Evolutionary conservation across 2,329 filamentous ascomycete genomes (phyloP), one percentile per base, ranked within the genome.

Genomic region (Fusarium verrucosum): DNA sequence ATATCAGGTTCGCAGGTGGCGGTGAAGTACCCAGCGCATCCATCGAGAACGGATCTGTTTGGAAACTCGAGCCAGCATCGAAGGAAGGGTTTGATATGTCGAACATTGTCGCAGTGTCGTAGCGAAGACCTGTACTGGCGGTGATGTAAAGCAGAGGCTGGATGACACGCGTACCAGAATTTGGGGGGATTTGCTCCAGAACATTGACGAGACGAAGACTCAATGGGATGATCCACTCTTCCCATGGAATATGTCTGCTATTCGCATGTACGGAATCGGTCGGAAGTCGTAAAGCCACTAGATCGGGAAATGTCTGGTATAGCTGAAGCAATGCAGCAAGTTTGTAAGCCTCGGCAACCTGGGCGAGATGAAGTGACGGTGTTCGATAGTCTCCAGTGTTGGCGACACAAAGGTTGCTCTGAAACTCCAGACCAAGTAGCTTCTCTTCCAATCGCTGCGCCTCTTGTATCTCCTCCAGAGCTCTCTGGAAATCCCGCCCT

Each of bases 341-440:
- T 23, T 77, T 74, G 36, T 79, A 80, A 0, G 77, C 77, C 52
- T 80, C 78, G n/a, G 77, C 77, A 2, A 77, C 73, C 9, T 70
- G 64, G 2, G 72, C 70, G 1, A 80, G 74, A 40, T 80, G 76
- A 3, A 69, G 52, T 2, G 64, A 59, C 0, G 73, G 76, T 1
- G 70, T 72, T 5, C 56, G 55, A 17, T 69, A 50, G 43, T 79
- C 76, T 1, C 75, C 77, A 0, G 75, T 78, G 8, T 73, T 74
- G 6, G 69, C 58, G 4, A 58, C 38, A 14, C 52, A 32, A 19
- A 60, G 19, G 10, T 26, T 30, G 16, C 28, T 36, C 8, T 67
- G 45, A 50, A 69, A 73, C 7, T 79, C 72, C 1, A 78, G 59
- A 1, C 71, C 68, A 1, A 79, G 38, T 0, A 80, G 65, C 42